These are phyloP conservation scores for Fusarium piperis DNA, from an alignment of 2,329 filamentous ascomycete genomes.

Conservation along the genomic window DNA sequence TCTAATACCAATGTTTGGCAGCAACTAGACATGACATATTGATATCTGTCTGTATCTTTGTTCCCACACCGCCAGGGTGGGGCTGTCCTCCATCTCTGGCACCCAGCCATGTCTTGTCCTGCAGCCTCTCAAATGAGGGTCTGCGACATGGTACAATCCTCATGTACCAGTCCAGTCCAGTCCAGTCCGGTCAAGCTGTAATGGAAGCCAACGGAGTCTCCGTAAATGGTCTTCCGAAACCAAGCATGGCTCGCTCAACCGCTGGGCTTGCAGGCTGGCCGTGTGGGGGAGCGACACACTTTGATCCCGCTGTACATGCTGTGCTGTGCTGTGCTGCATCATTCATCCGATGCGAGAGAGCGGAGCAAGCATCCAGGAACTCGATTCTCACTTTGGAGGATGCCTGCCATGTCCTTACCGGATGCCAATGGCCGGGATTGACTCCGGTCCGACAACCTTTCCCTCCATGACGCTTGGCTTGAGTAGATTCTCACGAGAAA, in stretches of 20 bases:
- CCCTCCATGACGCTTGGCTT: not conserved
- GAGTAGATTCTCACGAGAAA: not conserved
- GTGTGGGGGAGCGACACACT: conserved; percentile 24
- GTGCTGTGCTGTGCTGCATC: not conserved
- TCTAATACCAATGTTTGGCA: conserved; percentile 28
- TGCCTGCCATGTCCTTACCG: not conserved
- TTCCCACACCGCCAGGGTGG: conserved; percentile 41
- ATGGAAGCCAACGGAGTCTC: conserved; percentile 20
- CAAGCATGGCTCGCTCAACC: conserved; percentile 7
- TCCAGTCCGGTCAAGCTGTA: not conserved
- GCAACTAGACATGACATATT: conserved; percentile 42
- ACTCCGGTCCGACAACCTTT: not conserved
- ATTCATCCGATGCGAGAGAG: conserved; percentile 21
- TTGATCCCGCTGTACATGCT: conserved; percentile 11
- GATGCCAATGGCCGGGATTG: conserved; percentile 20
- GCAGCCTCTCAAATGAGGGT: conserved; percentile 3
- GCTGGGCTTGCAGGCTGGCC: conserved; percentile 5
- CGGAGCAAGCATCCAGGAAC: conserved; percentile 17
- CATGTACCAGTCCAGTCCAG: not conserved
- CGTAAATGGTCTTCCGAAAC: conserved; percentile 19
- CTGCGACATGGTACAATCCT: conserved; percentile 1
- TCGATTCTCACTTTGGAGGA: conserved; percentile 1
- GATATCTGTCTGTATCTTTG: conserved; percentile 44
- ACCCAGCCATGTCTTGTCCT: conserved; percentile 9
- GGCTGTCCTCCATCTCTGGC: conserved; percentile 22